Evolutionary conservation across 768 basidiomycete species (phyloP), one percentile per base, ranked within the genome.

Genomic region (Kwoniella dejecticola): DNA sequence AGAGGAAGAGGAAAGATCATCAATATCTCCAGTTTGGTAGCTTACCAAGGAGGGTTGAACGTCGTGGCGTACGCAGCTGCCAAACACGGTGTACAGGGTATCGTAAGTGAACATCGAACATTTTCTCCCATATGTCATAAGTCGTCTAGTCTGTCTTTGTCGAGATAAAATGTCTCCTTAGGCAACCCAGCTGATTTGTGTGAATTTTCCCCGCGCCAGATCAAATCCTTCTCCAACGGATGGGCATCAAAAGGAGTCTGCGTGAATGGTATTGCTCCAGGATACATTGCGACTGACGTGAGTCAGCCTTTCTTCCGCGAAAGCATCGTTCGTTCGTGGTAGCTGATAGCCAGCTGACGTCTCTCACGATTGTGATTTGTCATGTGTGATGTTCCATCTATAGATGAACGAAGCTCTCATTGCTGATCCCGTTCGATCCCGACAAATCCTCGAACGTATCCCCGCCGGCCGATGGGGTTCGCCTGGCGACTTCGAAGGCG

Each of bases 61-160:
- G 84, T 95, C 40, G 91, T 92, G 19, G 93, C 93, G 11, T 95
- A 95, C 73, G 90, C 92, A 1, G 86, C 93, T 3, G 89, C 93
- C 8, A 95, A 94, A 77, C 91, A 91, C 57, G 79, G 75, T 58
- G 90, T 89, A 19, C 82, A 91, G 30, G 89, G 89, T 55, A 69
- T 78, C 31, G 75, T 75, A 53, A 67, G 74, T 70, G n/a, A 4
- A n/a, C 2, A 31, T 31, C 53, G 52, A n/a, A 31, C 13, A 33
- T 52, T 10, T 88, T 88, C 74, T 52, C 21, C 24, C 5, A 40
- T 40, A 40, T 11, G 10, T 11, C n/a, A 40, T 40, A 10, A 40
- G 11, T n/a, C 38, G 38, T 40, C 38, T 40, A 10, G n/a, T 40
- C 10, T n/a, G 38, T 10, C 10, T 40, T n/a, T n/a, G n/a, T n/a